These are phyloP conservation scores for Esteya vermicola DNA, from an alignment of 2,329 filamentous ascomycete species.

Conservation along the genomic window DNA sequence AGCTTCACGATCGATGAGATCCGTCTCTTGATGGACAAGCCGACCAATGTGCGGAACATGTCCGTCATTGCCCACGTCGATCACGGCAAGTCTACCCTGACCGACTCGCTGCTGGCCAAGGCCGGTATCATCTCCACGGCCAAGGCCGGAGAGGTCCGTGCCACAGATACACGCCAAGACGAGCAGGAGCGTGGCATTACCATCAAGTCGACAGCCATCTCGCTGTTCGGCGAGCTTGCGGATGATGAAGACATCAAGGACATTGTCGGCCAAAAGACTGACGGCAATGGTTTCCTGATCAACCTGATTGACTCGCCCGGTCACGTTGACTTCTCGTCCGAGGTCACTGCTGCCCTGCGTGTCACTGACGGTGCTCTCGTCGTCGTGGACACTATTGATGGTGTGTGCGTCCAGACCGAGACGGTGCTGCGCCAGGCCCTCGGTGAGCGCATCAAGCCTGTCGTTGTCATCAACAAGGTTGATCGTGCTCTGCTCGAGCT, in stretches of 20 bases:
- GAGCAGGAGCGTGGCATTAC: conserved; percentile 99
- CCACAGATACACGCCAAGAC: conserved; percentile 92
- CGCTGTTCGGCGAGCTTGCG: conserved; percentile 76
- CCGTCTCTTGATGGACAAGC: conserved; percentile 64
- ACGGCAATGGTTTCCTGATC: conserved; percentile 96
- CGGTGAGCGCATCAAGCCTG: conserved; percentile 99
- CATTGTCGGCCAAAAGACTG: conserved; percentile 72
- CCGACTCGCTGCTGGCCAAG: conserved; percentile 97
- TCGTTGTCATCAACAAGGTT: conserved; percentile 99
- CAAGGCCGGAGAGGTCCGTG: conserved; percentile 91
- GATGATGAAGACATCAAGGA: conserved; percentile 87
- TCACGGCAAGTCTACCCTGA: conserved; percentile 99
- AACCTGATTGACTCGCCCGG: conserved; percentile 99
- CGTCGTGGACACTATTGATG: conserved; percentile 98
- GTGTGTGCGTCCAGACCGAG: conserved; percentile 99
- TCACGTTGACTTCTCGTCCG: conserved; percentile 99
- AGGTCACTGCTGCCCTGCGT: conserved; percentile 98
- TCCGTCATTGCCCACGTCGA: conserved; percentile 99
- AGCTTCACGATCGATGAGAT: conserved; percentile 99
- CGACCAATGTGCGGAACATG: conserved; percentile 35
- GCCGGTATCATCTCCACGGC: conserved; percentile 98
- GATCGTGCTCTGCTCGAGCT: conserved; percentile 98
- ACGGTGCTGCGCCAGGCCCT: conserved; percentile 98
- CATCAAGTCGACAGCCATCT: conserved; percentile 99
- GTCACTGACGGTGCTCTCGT: conserved; percentile 99